Evolutionary conservation across 176 grass and related monocot species (phyloP), one percentile per base, ranked within the genome.

Genomic region (Paspalum notatum): DNA sequence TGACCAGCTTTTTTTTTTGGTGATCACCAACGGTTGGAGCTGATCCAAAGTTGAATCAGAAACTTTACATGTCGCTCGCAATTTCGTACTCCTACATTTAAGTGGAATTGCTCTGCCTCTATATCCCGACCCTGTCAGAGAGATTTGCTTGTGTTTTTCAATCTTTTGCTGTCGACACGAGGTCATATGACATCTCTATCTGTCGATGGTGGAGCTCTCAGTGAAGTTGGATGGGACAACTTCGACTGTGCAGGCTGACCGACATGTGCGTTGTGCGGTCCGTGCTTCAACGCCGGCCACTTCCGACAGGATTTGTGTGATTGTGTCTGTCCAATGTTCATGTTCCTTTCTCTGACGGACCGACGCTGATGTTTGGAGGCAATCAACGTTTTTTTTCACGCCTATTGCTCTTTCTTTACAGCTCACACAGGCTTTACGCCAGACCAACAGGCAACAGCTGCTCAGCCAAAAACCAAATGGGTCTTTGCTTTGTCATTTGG

Each of bases 281-380:
- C 49, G 66, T 11, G 50, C 66, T 66, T 79, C 66, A 73, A 74
- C 42, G 11, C 68, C 27, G 55, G 12, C 40, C 12, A 25, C n/a
- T 24, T 48, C 50, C 9, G 58, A 53, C 15, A 18, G n/a, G 14
- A 20, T 15, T 42, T 17, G 5, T 11, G 26, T 26, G 32, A 32
- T n/a, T n/a, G n/a, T n/a, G n/a, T n/a, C 40, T 11, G 18, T n/a
- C 42, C 9, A 46, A 8, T 68, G n/a, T 9, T 12, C 9, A 8
- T 68, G n/a, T 9, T 12, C 9, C 53, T 60, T 32, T 52, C 0
- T 50, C n/a, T 76, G 54, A 82, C 20, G 47, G 59, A 20, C 18
- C 68, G 43, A 68, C n/a, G 56, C 58, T 40, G 83, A 85, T 66
- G 48, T 48, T 5, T 37, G 42, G 50, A 1, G 60, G 22, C 41